Percentiles rank a stretch among this genome's conserved stretches.
phyloP scores from a whole-genome alignment of 106 monocot genomes.

The Apostasia ramifera region DNA sequence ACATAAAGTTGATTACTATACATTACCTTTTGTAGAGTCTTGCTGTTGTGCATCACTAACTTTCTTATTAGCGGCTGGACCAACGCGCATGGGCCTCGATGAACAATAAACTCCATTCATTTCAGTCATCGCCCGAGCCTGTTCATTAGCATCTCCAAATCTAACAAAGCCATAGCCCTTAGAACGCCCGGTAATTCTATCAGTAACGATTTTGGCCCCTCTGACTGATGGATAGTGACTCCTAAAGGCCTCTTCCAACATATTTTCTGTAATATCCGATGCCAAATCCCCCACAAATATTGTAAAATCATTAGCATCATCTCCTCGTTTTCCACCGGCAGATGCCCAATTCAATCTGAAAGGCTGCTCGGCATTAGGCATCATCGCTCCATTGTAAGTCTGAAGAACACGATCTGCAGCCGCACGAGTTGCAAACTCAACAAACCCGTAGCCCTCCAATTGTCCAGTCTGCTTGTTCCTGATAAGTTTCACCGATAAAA shows the following conservation, averaged over 20 bases:
- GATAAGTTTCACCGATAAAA: conserved; percentile 72
- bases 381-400: conserved; percentile 68
- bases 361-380: conserved; percentile 61
- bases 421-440: conserved; percentile 66
- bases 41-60: conserved; percentile 31
- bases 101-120: conserved; percentile 89
- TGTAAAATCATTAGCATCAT: conserved; percentile 64
- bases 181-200: conserved; percentile 66
- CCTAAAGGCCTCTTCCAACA: conserved; percentile 83
- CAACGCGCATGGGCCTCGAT: conserved; percentile 83
- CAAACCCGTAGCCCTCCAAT: conserved; percentile 86
- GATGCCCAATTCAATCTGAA: conserved; percentile 89
- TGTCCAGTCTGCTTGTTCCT: conserved; percentile 70
- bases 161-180: conserved; percentile 98
- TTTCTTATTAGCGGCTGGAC: conserved; percentile 74
- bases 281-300: conserved; percentile 96
- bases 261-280: conserved; percentile 79
- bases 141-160: conserved; percentile 89
- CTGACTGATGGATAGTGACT: conserved; percentile 69
- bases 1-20: not conserved
- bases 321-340: conserved; percentile 63
- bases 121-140: conserved; percentile 87
- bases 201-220: conserved; percentile 88
- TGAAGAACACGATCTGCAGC: conserved; percentile 67
- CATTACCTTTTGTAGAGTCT: conserved; percentile 24